A percentile compares a stretch with the other conserved stretches of the same genome.
phyloP scores from a whole-genome alignment of 2,329 filamentous ascomycete genomes.

The Xylaria sp. region DNA sequence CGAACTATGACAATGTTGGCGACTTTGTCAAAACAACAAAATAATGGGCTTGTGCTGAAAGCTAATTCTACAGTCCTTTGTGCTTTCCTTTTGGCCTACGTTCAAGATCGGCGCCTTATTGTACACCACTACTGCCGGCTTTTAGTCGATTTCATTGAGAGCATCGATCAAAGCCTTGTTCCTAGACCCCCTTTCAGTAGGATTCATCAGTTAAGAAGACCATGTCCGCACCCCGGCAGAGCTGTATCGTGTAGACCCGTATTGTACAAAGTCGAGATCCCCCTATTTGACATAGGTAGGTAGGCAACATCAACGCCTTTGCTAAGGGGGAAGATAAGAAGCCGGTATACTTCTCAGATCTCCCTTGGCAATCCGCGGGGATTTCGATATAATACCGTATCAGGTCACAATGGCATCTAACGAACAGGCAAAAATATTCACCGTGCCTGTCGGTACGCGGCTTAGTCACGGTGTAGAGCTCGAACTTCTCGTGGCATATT shows the following conservation, averaged over 20 bases:
- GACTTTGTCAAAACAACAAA: neutral
- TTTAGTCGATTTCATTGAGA: neutral
- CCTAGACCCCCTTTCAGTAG: neutral
- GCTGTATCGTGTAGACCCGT: neutral
- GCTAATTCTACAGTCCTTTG: neutral
- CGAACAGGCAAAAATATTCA: slow-evolving; percentile 10
- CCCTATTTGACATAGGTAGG: neutral
- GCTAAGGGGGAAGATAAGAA: slow-evolving; percentile 11
- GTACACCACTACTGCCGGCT: neutral
- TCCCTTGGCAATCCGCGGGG: neutral
- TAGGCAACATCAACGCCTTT: neutral
- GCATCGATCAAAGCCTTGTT: neutral
- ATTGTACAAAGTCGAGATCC: neutral
- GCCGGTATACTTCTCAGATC: slow-evolving; percentile 4
- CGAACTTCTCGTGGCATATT: slow-evolving; percentile 33
- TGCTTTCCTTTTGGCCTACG: slow-evolving; percentile 9
- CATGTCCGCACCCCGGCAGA: neutral
- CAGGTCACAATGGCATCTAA: slow-evolving; percentile 2
- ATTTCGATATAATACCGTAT: neutral
- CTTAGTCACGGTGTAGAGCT: slow-evolving; percentile 41
- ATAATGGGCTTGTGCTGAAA: slow-evolving; percentile 22
- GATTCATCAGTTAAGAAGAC: neutral
- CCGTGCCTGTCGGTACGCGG: slow-evolving; percentile 30
- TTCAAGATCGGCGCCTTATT: neutral
- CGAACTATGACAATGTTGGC: neutral